Base-by-base conservation (phyloP, 1,139 yeast species). In the Scheffersomyces titani region DNA sequence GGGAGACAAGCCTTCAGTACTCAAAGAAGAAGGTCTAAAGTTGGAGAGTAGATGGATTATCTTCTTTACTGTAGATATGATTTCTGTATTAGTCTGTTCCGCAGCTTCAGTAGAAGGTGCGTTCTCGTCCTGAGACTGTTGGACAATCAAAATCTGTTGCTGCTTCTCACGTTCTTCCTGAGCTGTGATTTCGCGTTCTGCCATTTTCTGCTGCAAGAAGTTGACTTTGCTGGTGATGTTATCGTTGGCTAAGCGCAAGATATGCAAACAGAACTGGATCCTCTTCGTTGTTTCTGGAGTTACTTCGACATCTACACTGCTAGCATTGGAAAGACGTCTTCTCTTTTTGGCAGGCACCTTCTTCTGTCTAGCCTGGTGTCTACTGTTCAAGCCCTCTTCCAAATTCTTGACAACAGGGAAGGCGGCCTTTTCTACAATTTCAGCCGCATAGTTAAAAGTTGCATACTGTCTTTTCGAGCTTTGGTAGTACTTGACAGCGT, bases 1-100 rank as follows among this genome's bases (percentile, higher is more conserved):
- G 7, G 59, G 40, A 5, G 47, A 22, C 45, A 63, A 58, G 44
- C 64, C 61, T 36, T 63, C 68, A 16, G 71, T 67, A 47, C 63
- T 65, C 51, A 80, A 66, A 0, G 81, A 68, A 5, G 97, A 96
- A 1, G 97, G 97, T 67, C 90, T 90, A 65, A 92, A 92, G 63
- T 90, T 90, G 5, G 98, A 90, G 16, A 94, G 89, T 48, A 94
- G 85, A 50, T 87, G 86, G 49, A 93, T 92, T 54, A 93, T 92
- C 69, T 92, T 93, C 70, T 92, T 90, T 24, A 94, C 93, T 0
- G 98, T 94, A 4, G 90, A 83, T 7, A 93, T 88, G 48, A 94
- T 91, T 66, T 94, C 99, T 60, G 87, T 84, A 64, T 90, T 90
- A 51, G 94, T 80, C 58, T 85, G 82, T 54, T 71, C 74, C 1